Evolutionary conservation across 352 stramenopile species (phyloP).

Genomic region (Globisporangium nodosum): DNA sequence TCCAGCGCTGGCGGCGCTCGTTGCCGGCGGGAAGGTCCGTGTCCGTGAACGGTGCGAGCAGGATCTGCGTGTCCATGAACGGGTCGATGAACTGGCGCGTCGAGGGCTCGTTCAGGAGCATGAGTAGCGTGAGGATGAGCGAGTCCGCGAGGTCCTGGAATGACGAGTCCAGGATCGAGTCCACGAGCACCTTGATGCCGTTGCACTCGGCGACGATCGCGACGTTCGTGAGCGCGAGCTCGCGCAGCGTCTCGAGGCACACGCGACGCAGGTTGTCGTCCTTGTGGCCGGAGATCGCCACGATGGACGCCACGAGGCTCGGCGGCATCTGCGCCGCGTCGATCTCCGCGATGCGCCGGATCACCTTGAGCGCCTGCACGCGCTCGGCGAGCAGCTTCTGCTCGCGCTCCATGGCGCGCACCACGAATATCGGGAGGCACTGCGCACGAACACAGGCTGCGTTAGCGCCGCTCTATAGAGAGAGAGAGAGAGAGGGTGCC

Average conservation of each 20-base stretch:
- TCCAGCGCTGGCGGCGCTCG: slow-evolving; percentile 83
- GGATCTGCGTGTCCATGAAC: slow-evolving; percentile 84
- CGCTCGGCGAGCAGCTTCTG: slow-evolving; percentile 81
- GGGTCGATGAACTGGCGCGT: slow-evolving; percentile 84
- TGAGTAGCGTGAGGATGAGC: slow-evolving; percentile 78
- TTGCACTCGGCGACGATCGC: slow-evolving; percentile 82
- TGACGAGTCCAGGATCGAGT: slow-evolving; percentile 84
- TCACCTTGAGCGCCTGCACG: slow-evolving; percentile 84
- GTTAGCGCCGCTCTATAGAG: background rate
- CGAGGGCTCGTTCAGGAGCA: slow-evolving; percentile 79
- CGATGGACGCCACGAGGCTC: slow-evolving; percentile 71
- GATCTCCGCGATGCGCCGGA: slow-evolving; percentile 81
- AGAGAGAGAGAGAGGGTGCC: background rate
- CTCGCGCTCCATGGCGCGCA: slow-evolving; percentile 81
- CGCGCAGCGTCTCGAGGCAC: slow-evolving; percentile 80
- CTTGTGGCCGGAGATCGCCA: slow-evolving; percentile 83
- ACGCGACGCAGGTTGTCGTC: slow-evolving; percentile 87
- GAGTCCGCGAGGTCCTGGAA: slow-evolving; percentile 85
- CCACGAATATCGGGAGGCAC: slow-evolving; percentile 77
- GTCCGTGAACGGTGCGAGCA: slow-evolving; percentile 86
- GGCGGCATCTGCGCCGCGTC: slow-evolving; percentile 81
- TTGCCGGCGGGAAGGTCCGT: slow-evolving; percentile 80
- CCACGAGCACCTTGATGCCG: slow-evolving; percentile 76
- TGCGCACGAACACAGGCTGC: slow-evolving; percentile 11
- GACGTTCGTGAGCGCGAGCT: slow-evolving; percentile 75